These are phyloP conservation scores for Psilocybe sp. DNA, from an alignment of 768 basidiomycete genomes.

Conservation along the genomic window DNA sequence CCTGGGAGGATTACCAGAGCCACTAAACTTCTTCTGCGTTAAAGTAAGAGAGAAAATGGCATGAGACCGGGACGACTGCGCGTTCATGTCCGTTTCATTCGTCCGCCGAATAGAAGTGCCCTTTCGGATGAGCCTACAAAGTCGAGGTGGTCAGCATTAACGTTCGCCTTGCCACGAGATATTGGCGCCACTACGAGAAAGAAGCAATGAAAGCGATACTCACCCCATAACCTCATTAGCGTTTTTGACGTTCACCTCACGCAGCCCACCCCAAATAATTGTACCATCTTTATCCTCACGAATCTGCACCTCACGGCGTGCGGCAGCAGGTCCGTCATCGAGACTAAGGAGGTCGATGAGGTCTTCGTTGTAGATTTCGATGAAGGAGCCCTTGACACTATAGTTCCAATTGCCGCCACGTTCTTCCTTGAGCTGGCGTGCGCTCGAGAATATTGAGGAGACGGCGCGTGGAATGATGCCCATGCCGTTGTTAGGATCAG, in stretches of 20 bases:
- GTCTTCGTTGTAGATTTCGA: constrained; percentile 99
- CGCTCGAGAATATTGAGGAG: constrained; percentile 78
- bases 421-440: constrained; percentile 74
- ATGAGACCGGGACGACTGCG: constrained; percentile 96
- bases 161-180: neutral
- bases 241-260: constrained; percentile 86
- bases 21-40: constrained; percentile 84
- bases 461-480: constrained; percentile 96
- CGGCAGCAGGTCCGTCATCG: constrained; percentile 57
- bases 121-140: constrained; percentile 73
- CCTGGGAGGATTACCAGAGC: constrained; percentile 65
- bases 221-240: constrained; percentile 90
- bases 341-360: constrained; percentile 89
- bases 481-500: constrained; percentile 80
- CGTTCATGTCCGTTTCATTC: constrained; percentile 98
- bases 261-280: constrained; percentile 95
- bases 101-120: constrained; percentile 91
- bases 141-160: constrained; percentile 13
- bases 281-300: constrained; percentile 95
- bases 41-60: constrained; percentile 97
- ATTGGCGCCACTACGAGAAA: constrained; percentile 4
- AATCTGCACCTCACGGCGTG: constrained; percentile 86
- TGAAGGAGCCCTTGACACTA: constrained; percentile 84
- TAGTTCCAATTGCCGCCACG: constrained; percentile 75
- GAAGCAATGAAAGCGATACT: constrained; percentile 27